A percentile compares a stretch with the other conserved stretches of the same genome.
phyloP scores from a whole-genome alignment of 2,329 filamentous ascomycete genomes.

The Septoria petroselini region DNA sequence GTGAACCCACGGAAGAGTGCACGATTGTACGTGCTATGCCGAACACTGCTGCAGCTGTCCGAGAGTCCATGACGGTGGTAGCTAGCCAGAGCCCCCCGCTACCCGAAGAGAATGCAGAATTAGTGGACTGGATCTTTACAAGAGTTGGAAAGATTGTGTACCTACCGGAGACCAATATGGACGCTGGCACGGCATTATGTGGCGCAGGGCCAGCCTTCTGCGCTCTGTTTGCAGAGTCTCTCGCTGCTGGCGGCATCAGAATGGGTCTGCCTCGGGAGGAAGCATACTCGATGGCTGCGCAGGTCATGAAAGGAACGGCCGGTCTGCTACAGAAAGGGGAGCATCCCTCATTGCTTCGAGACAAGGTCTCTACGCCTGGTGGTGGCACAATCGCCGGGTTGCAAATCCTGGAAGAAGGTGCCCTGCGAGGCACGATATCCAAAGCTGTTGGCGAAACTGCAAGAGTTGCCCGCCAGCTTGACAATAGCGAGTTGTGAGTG shows the following conservation, averaged over 20 bases:
- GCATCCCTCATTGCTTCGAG: constrained; percentile 70
- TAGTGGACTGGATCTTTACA: constrained; percentile 75
- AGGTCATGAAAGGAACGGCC: constrained; percentile 72
- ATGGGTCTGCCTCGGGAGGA: constrained; percentile 73
- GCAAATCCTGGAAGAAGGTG: constrained; percentile 69
- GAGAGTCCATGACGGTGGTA: constrained; percentile 78
- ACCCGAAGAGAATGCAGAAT: constrained; percentile 49
- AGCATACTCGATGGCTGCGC: constrained; percentile 72
- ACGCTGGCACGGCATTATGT: constrained; percentile 69
- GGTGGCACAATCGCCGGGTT: constrained; percentile 75
- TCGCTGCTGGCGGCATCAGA: constrained; percentile 73
- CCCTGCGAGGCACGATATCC: constrained; percentile 63
- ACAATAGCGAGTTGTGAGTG: background rate
- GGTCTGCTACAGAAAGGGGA: constrained; percentile 65
- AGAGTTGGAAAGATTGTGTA: constrained; percentile 68
- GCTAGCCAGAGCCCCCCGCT: constrained; percentile 60
- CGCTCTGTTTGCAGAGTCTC: constrained; percentile 69
- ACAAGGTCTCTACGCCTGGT: constrained; percentile 74
- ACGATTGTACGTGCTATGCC: constrained; percentile 76
- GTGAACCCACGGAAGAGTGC: too few relatives aligned
- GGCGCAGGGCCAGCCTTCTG: constrained; percentile 75
- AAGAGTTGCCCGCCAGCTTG: background rate
- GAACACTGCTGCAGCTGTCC: constrained; percentile 75
- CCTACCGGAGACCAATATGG: constrained; percentile 66
- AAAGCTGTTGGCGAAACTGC: constrained; percentile 63